phyloP scores from a whole-genome alignment of 345 rosid species.

The Lumnitzera littorea region DNA sequence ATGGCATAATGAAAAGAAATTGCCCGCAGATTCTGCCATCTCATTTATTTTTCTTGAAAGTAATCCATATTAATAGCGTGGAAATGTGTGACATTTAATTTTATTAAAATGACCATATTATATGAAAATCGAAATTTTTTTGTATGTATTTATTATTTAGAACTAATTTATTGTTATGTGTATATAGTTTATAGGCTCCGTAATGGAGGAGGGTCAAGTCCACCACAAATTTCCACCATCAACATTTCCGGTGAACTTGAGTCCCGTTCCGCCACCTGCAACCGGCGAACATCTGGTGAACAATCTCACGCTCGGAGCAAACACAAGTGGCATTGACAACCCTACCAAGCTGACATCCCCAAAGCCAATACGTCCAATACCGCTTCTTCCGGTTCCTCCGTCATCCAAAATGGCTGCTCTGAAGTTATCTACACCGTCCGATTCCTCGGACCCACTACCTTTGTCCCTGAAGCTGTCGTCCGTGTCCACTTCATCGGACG shows the following conservation, averaged over 20 bases:
- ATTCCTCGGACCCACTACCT: constrained; percentile 26
- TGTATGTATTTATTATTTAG: background rate
- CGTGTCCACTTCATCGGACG: constrained; percentile 18
- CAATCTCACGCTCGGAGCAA: background rate
- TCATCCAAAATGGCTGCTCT: constrained; percentile 65
- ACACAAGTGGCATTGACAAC: constrained; percentile 27
- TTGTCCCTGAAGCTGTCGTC: constrained; percentile 47
- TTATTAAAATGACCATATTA: too few species aligned
- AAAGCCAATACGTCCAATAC: constrained; percentile 40
- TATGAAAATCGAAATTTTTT: too few species aligned
- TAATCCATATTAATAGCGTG: too few species aligned
- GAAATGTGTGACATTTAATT: too few species aligned
- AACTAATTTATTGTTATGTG: background rate
- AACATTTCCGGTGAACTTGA: constrained; percentile 21
- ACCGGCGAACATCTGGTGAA: constrained; percentile 13
- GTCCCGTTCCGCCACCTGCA: constrained; percentile 12
- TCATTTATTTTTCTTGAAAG: too few species aligned
- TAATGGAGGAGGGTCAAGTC: constrained; percentile 35
- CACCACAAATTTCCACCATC: constrained; percentile 20
- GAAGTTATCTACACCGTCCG: constrained; percentile 20
- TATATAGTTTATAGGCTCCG: constrained; percentile 23
- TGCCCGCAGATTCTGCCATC: too few species aligned
- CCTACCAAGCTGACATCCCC: constrained; percentile 1
- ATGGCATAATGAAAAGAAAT: too few species aligned
- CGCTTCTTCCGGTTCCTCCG: constrained; percentile 50